Evolutionary conservation across 345 rosid genomes (phyloP), one percentile per base, ranked within the genome.

Genomic region (Lumnitzera racemosa): DNA sequence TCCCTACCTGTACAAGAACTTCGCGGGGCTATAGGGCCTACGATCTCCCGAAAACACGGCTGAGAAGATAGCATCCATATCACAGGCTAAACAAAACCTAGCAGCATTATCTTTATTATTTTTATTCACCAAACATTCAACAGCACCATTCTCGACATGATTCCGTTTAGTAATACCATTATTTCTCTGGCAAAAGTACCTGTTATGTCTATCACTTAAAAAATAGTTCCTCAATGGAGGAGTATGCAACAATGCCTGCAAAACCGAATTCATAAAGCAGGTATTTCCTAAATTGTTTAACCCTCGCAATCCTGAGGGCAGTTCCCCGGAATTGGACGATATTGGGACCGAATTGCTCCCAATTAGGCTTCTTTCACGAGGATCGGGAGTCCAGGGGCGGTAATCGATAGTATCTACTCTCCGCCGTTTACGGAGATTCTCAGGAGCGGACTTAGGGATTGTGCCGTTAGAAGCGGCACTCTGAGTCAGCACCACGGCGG

Each of bases 241-340:
- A 47, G 89, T 84, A 70, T 91, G 96, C 48, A 89, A 78, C 80
- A 89, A 78, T 15, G 86, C 96, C 71, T 89, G 98, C 76, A 91
- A 78, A 61, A 89, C 91, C 50, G 96, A 88, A 65, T 89, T 91
- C 98, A 89, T 89, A 43, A 91, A 91, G 67, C 96, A 91, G 55
- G 95, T 91, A 53, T 86, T 89, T 17, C 98, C 98, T 49, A 91
- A 53, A 53, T 91, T 91, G 70, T 87, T 91, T 80, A 91, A 69
- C 29, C 96, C 98, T 53, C 98, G 75, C 62, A 91, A 71, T 1
- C 96, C 98, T 70, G 81, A 49, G 14, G 98, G 95, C 79, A 68
- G 50, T 75, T 64, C 80, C 72, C 74, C 49, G 43, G 5, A 70
- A 53, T 77, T 81, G 1, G 83, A 68, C 43, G 72, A 82, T 61